Evolutionary conservation across 2,329 filamentous ascomycete genomes (phyloP).

Genomic region (Arthrocladium fulminans): DNA sequence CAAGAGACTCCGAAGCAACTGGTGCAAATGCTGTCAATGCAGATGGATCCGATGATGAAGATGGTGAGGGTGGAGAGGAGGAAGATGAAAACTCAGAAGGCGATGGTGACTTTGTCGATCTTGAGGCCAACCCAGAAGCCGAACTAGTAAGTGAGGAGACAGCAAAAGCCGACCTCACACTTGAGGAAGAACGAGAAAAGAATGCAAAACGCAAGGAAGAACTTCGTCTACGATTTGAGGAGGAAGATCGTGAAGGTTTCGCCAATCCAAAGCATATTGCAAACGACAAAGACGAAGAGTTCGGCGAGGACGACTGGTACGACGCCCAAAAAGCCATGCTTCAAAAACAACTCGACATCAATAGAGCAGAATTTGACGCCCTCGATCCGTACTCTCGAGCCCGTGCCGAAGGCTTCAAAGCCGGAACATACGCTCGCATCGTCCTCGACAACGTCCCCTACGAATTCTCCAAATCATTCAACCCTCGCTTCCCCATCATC

Average conservation of each 20-base stretch:
- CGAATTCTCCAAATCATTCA: constrained; percentile 79
- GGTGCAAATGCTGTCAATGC: constrained; percentile 47
- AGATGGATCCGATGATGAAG: constrained; percentile 47
- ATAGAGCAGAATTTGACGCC: constrained; percentile 81
- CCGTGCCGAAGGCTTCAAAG: constrained; percentile 79
- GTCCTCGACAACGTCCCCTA: constrained; percentile 81
- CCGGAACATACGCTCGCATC: constrained; percentile 87
- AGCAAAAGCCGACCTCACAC: constrained; percentile 33
- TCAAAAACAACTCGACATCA: constrained; percentile 94
- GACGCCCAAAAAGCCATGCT: constrained; percentile 90
- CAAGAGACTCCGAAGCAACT: constrained; percentile 55
- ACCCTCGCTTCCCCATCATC: constrained; percentile 71
- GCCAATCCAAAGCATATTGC: constrained; percentile 72
- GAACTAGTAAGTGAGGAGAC: constrained; percentile 45
- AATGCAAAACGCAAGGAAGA: constrained; percentile 93
- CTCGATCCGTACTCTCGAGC: constrained; percentile 76
- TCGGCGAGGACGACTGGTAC: constrained; percentile 98
- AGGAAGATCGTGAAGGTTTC: constrained; percentile 95
- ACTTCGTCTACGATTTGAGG: constrained; percentile 85
- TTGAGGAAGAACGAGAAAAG: constrained; percentile 82
- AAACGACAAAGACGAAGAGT: constrained; percentile 62
- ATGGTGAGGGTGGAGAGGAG: constrained; percentile 41
- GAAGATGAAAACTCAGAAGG: constrained; percentile 52
- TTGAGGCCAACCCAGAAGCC: constrained; percentile 66
- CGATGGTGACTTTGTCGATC: constrained; percentile 75